Conservation (phyloP, 495 filamentous ascomycete genomes). For the Beverwykella pulmonaria region DNA sequence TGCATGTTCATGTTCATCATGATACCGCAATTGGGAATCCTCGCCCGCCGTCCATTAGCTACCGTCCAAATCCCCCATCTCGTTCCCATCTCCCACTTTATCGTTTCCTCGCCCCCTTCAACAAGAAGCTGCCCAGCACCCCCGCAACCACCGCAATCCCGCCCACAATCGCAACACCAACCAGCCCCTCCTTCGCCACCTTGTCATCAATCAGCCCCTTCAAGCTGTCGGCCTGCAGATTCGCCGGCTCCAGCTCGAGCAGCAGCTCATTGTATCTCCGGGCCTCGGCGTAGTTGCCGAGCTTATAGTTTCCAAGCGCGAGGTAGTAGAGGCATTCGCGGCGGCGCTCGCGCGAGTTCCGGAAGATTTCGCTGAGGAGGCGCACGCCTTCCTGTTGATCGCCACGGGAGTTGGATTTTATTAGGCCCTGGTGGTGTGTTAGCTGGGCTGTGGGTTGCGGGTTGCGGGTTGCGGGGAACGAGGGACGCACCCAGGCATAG, state of each 20-base stretch:
- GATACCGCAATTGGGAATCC: background rate
- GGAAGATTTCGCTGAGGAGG: constrained; percentile 95
- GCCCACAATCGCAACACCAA: constrained; percentile 96
- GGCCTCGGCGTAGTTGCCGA: constrained; percentile 95
- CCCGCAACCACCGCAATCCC: constrained; percentile 91
- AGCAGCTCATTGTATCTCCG: constrained; percentile 90
- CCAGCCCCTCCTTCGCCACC: constrained; percentile 87
- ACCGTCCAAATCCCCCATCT: background rate
- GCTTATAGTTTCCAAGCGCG: constrained; percentile 93
- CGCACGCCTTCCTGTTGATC: constrained; percentile 96
- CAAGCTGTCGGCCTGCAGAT: constrained; percentile 85
- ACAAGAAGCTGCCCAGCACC: constrained; percentile 83
- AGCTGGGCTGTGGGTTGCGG: too few species aligned
- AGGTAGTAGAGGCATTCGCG: constrained; percentile 98
- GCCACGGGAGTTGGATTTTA: constrained; percentile 78
- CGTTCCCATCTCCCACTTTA: background rate
- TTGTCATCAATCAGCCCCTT: constrained; percentile 89
- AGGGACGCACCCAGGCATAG: constrained; percentile 82
- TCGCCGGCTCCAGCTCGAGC: constrained; percentile 83
- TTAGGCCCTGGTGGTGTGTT: constrained; percentile 67
- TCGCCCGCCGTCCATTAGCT: background rate
- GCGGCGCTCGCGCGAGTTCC: constrained; percentile 82
- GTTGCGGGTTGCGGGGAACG: too few species aligned
- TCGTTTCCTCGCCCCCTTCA: constrained; percentile 67
- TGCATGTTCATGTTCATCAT: constrained; percentile 1